phyloP scores from a whole-genome alignment of 1,284 basidiomycete genomes.

The Serendipita sp. region DNA sequence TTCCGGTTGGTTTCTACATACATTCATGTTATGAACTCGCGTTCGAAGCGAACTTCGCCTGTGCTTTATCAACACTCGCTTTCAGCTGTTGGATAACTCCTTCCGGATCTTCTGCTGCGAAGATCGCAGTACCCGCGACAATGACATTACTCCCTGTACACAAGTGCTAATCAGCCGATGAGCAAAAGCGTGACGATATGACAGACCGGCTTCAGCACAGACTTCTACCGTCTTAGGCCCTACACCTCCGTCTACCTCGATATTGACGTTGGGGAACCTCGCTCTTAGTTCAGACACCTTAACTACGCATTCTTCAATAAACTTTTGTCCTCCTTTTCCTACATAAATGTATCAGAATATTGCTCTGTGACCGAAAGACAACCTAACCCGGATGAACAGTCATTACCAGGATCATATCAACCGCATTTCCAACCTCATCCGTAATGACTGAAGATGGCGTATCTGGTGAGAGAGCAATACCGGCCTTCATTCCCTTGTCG shows the following conservation, averaged over 20 bases:
- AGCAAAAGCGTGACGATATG: constrained; percentile 8
- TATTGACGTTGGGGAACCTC: constrained; percentile 85
- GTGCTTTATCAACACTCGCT: constrained; percentile 54
- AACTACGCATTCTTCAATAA: constrained; percentile 82
- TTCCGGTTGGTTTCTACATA: not conserved
- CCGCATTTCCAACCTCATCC: constrained; percentile 61
- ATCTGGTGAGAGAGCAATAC: constrained; percentile 87
- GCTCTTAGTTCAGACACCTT: constrained; percentile 86
- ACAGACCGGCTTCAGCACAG: constrained; percentile 80
- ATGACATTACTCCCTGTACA: constrained; percentile 88
- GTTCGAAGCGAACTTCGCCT: constrained; percentile 9
- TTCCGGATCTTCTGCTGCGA: constrained; percentile 67
- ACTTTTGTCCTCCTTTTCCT: constrained; percentile 93
- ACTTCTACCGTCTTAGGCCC: constrained; percentile 79
- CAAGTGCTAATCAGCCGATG: not conserved
- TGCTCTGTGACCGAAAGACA: not conserved
- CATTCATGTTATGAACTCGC: not conserved
- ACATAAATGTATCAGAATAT: not conserved
- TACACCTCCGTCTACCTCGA: constrained; percentile 96
- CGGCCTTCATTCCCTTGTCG: constrained; percentile 69
- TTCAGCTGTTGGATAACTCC: constrained; percentile 65
- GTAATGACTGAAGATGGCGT: constrained; percentile 78
- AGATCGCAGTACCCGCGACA: constrained; percentile 95
- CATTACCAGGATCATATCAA: constrained; percentile 95
- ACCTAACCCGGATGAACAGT: constrained; percentile 75